Conservation (phyloP, 1,284 basidiomycete species). For the Bondarzewia mesenterica region DNA sequence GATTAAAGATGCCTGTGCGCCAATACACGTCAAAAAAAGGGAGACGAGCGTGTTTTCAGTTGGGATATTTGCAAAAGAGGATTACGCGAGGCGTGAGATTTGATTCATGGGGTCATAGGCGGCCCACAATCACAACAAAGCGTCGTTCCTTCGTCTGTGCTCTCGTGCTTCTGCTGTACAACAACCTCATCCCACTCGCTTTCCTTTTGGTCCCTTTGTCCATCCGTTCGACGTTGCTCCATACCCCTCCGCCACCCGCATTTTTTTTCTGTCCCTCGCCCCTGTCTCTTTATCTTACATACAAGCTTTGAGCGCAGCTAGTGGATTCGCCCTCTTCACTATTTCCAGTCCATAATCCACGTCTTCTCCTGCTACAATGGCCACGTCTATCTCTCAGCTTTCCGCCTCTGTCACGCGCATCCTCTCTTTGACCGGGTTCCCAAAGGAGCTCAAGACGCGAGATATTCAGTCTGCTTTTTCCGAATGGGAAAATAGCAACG, state of each 20-base stretch:
- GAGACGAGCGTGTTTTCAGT: background rate
- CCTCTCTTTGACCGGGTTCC: constrained; percentile 85
- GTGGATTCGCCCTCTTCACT: too few relatives aligned
- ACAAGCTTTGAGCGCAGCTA: too few relatives aligned
- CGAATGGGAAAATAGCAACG: constrained; percentile 81
- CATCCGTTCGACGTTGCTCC: background rate
- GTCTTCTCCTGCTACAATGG: constrained; percentile 21
- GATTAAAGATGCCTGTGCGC: background rate
- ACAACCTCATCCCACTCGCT: constrained; percentile 24
- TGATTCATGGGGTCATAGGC: background rate
- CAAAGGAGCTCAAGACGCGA: constrained; percentile 93
- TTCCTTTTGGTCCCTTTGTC: constrained; percentile 3
- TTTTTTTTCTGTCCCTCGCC: background rate
- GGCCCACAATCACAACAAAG: too few relatives aligned
- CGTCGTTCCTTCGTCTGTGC: constrained; percentile 12
- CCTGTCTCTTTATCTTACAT: background rate
- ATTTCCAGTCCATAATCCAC: background rate
- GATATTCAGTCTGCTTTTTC: constrained; percentile 90
- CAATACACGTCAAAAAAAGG: background rate
- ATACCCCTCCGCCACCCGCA: background rate
- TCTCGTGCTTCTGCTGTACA: constrained; percentile 22
- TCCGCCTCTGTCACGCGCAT: constrained; percentile 96
- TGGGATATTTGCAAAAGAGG: background rate
- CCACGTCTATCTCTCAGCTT: constrained; percentile 62
- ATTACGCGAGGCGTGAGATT: constrained; percentile 3